phyloP scores from a whole-genome alignment of 1,139 yeast species.

The Starmera stellimalicola region DNA sequence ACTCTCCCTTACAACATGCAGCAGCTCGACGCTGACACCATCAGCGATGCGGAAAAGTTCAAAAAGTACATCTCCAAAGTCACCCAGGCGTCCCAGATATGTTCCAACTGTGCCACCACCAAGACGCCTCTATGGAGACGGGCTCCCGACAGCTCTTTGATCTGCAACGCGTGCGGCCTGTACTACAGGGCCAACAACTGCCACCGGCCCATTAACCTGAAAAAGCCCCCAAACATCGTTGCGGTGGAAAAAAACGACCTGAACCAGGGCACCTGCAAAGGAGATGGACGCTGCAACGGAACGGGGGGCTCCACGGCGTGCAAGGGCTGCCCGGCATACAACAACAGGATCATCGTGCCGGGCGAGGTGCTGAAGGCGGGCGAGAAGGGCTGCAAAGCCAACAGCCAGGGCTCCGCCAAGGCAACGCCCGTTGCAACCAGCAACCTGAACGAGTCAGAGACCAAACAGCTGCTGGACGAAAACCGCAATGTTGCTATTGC shows the following conservation, averaged over 20 bases:
- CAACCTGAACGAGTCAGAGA: background rate
- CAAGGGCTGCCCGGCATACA: conserved; percentile 74
- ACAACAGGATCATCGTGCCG: conserved; percentile 47
- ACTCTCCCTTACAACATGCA: background rate
- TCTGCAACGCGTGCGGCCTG: conserved; percentile 84
- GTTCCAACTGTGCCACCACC: conserved; percentile 75
- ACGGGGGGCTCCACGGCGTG: conserved; percentile 80
- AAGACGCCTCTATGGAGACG: conserved; percentile 86
- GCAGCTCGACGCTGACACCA: background rate
- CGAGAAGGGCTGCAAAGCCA: background rate
- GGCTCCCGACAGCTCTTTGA: conserved; percentile 70
- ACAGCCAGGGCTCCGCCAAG: background rate
- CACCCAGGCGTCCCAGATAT: conserved; percentile 5
- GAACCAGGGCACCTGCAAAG: conserved; percentile 57
- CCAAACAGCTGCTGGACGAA: conserved; percentile 5
- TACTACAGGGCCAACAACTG: conserved; percentile 69
- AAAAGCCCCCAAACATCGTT: conserved; percentile 56
- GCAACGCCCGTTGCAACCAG: background rate
- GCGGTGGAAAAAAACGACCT: conserved; percentile 28
- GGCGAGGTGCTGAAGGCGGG: background rate
- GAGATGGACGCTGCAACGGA: conserved; percentile 80
- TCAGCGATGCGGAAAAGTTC: background rate
- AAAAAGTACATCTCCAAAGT: conserved; percentile 1
- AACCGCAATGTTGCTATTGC: conserved; percentile 51
- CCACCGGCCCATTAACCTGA: conserved; percentile 68